Evolutionary conservation across 2,329 filamentous ascomycete species (phyloP).

Genomic region (Colletotrichum zoysiae): DNA sequence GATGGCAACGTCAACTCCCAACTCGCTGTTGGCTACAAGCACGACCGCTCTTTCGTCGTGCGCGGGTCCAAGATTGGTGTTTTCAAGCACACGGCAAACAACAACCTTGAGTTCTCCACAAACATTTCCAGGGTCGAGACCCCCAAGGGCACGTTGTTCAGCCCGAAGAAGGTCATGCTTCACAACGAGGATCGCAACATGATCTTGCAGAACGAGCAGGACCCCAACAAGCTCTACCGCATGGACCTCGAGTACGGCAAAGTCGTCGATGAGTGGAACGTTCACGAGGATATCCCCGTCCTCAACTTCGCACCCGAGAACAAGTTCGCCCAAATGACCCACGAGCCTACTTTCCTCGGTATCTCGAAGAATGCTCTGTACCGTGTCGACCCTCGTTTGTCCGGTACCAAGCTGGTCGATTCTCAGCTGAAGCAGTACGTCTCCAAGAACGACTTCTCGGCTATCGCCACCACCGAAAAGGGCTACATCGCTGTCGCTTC

Average conservation of each 20-base stretch:
- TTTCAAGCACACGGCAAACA: constrained; percentile 95
- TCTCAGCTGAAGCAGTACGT: constrained; percentile 94
- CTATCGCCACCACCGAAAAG: constrained; percentile 93
- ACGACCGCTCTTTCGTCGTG: constrained; percentile 96
- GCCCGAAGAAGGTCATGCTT: constrained; percentile 96
- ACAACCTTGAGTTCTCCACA: constrained; percentile 94
- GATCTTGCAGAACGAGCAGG: constrained; percentile 84
- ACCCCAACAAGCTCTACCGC: constrained; percentile 92
- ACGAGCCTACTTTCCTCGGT: constrained; percentile 94
- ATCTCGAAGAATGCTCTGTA: constrained; percentile 93
- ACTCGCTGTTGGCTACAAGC: constrained; percentile 95
- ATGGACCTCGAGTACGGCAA: constrained; percentile 99
- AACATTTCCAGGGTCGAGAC: constrained; percentile 97
- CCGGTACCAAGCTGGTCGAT: constrained; percentile 93
- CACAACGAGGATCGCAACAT: constrained; percentile 91
- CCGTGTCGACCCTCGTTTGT: constrained; percentile 89
- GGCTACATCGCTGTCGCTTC: constrained; percentile 97
- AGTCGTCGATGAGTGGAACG: constrained; percentile 98
- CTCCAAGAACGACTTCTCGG: constrained; percentile 97
- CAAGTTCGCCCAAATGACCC: constrained; percentile 98
- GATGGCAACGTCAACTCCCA: constrained; percentile 93
- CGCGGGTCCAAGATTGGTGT: constrained; percentile 98
- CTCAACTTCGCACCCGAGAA: constrained; percentile 93
- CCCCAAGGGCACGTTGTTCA: constrained; percentile 87
- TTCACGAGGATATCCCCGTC: constrained; percentile 95